Evolutionary conservation across 1,284 basidiomycete species (phyloP), one percentile per base, ranked within the genome.

Genomic region (Sphagnurus paluster): DNA sequence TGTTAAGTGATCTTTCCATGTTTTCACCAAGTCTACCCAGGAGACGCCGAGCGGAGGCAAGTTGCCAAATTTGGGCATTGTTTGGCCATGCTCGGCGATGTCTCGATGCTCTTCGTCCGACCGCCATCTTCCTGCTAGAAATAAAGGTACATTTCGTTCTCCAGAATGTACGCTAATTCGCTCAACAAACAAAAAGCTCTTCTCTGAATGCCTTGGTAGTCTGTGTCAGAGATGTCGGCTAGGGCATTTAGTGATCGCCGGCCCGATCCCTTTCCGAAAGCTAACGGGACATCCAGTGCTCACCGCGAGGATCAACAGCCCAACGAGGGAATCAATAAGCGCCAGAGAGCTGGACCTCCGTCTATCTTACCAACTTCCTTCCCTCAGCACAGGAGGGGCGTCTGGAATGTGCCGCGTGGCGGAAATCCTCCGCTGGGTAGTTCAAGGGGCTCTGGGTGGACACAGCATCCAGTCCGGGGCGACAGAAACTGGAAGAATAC

Each of bases 301-400:
- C 58, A 63, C 36, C 52, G 55, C 8, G 61, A 64, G 44, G 61
- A 63, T 42, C 51, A 46, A 7, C 62, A 63, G 38, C 57, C 58
- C 0, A 60, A 60, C 25, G 60, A 61, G 34, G 35, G 34, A 2
- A 51, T 55, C 4, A 50, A 55, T 29, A 56, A 55, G 38, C 44
- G 57, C 6, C 52, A 49, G 20, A 48, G 45, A 2, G 20, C 13
- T 29, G 41, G 45, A 5, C 53, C 55, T 16, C 53, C 55, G 1
- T 13, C 52, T 19, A n/a, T 57, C n/a, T 28, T 48, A 2, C 26
- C 44, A 11, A 29, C 41, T 25, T 41, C 40, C 7, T 5, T 19
- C 16, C 39, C 44, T 11, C 17, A 6, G 24, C 16, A 32, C 9
- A 29, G 42, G 25, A 28, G 37, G 6, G 38, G 19, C 9, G 17